Percentiles rank a stretch among this genome's conserved stretches.
Conservation (phyloP, 345 rosid species). For the Bruguiera parviflora region DNA sequence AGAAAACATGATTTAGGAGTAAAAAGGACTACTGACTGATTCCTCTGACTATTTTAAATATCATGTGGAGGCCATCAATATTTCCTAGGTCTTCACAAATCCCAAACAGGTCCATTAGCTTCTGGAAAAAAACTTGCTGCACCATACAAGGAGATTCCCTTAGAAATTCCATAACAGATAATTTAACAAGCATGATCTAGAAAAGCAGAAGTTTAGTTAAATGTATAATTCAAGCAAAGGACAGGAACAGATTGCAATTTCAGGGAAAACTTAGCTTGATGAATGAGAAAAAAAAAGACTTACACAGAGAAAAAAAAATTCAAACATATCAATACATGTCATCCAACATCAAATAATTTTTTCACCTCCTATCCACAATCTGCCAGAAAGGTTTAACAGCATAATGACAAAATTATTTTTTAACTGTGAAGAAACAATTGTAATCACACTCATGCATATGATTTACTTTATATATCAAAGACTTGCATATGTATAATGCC, state of each 20-base stretch:
- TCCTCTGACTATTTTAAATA: constrained; percentile 74
- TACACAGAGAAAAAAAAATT: background rate
- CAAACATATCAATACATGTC: background rate
- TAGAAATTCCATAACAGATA: background rate
- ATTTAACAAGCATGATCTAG: background rate
- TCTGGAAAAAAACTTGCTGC: constrained; percentile 77
- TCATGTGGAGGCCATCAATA: constrained; percentile 68
- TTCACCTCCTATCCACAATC: background rate
- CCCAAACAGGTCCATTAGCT: constrained; percentile 70
- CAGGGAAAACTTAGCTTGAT: no score
- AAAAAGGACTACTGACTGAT: constrained; percentile 55
- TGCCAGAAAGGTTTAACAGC: background rate
- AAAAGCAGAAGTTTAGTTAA: background rate
- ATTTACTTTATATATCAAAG: no score
- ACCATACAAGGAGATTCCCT: constrained; percentile 27
- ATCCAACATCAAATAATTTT: no score
- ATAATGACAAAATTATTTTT: no score
- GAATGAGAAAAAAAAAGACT: no score
- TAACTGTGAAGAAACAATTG: no score
- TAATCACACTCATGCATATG: no score
- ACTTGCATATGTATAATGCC: no score
- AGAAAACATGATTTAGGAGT: constrained; percentile 2
- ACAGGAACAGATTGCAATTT: no score
- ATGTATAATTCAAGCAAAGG: background rate
- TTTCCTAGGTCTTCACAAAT: constrained; percentile 64